A percentile compares a stretch with the other conserved stretches of the same genome.
These are phyloP conservation scores for Harrya chromipes DNA, from an alignment of 768 basidiomycete genomes.

Conservation along the genomic window DNA sequence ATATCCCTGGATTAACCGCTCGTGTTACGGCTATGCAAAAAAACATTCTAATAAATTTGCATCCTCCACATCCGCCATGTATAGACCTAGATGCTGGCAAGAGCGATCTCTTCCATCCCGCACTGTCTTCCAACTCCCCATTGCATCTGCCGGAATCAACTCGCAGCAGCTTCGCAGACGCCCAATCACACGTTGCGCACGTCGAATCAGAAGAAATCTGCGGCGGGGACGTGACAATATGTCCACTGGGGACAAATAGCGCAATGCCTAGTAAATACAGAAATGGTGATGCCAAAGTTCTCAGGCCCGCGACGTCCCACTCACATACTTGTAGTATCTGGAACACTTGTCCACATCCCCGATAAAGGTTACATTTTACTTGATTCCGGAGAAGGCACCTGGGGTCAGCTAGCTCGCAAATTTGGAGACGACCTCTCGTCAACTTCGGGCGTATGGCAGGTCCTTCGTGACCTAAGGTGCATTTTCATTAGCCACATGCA, in stretches of 20 bases:
- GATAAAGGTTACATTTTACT: slow-evolving; percentile 71
- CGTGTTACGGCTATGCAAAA: slow-evolving; percentile 43
- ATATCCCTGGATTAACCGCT: slow-evolving; percentile 44
- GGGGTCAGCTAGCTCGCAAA: slow-evolving; percentile 80
- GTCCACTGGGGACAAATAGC: slow-evolving; percentile 87
- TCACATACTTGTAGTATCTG: slow-evolving; percentile 50
- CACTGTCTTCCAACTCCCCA: slow-evolving; percentile 12
- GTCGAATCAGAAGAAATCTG: slow-evolving; percentile 12
- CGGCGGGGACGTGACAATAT: slow-evolving; percentile 66
- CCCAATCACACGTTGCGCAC: slow-evolving; percentile 19
- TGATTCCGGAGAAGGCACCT: slow-evolving; percentile 90
- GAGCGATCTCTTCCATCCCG: slow-evolving; percentile 32
- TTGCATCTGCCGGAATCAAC: slow-evolving; percentile 29
- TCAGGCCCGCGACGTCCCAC: background rate
- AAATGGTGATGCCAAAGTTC: slow-evolving; percentile 56
- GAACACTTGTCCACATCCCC: slow-evolving; percentile 76
- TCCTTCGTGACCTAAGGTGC: slow-evolving; percentile 68
- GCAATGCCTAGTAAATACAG: slow-evolving; percentile 82
- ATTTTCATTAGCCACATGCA: slow-evolving; percentile 90
- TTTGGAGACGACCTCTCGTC: slow-evolving; percentile 53
- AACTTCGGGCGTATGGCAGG: slow-evolving; percentile 46
- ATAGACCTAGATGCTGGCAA: slow-evolving; percentile 28
- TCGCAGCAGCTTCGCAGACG: slow-evolving; percentile 38
- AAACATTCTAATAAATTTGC: slow-evolving; percentile 41
- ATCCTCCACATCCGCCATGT: slow-evolving; percentile 44